Base-by-base conservation (phyloP, 495 filamentous ascomycete species). In the Neurospora sp. region DNA sequence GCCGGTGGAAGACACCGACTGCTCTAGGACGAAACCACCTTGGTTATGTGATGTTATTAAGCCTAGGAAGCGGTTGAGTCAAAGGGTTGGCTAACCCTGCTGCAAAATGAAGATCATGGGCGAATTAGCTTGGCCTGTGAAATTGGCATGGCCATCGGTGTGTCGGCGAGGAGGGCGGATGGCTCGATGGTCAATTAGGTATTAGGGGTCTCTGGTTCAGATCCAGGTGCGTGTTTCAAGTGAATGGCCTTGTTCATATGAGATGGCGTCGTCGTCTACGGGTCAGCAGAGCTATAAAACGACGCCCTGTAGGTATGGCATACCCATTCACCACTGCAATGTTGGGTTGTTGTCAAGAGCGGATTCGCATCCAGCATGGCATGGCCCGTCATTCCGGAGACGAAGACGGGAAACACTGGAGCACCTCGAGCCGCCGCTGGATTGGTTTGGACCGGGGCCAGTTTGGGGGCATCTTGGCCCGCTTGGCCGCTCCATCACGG, bases 321-420 rank as follows among this genome's bases (percentile, higher is more conserved):
- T 72, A 48, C n/a, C 40, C 31, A 27, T 41, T 44, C 16, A 70
- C 38, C 22, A 20, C 35, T 31, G 39, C 44, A 39, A 40, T 27
- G n/a, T 40, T 44, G 37, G 53, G 38, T 53, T 41, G 61, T 68
- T 20, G 27, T 69, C 68, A 65, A 65, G 53, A 65, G 53, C 41
- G 61, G 40, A 69, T 31, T 68, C 40, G 44, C 69, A 48, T 71
- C 59, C 42, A 27, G 16, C 69, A 71, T 35, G 39, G 69, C 37
- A 72, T 75, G 75, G 76, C 73, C 78, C 76, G 78, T 59, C 73
- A 42, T 74, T 79, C 75, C 78, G 78, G 71, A 76, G 71, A 76
- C 71, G 73, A 73, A 70, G 71, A 75, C 70, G 70, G 70, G 70
- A 35, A 65, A 65, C 53, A 65, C 53, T 65, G 53, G 53, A 65